Evolutionary conservation across 306 rosid genomes (phyloP).

Genomic region (Inga laurina): DNA sequence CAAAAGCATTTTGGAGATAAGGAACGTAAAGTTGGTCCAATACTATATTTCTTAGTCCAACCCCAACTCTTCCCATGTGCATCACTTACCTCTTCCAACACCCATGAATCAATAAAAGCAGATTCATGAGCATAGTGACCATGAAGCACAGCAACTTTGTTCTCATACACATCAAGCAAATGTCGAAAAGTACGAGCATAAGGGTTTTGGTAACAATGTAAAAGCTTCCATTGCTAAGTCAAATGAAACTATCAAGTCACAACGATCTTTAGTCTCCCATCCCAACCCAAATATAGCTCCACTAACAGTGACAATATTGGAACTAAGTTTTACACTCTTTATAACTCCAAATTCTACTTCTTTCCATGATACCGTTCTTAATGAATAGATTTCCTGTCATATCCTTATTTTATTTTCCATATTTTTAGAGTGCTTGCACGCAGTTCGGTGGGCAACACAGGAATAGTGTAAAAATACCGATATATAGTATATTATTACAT

Average conservation of each 20-base stretch:
- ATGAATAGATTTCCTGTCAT: too few species aligned
- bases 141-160: not conserved
- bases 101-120: not conserved
- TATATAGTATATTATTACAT: too few species aligned
- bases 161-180: not conserved
- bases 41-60: not conserved
- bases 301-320: not conserved
- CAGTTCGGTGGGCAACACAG: too few species aligned
- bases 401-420: too few species aligned
- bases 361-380: too few species aligned
- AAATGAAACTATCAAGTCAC: not conserved
- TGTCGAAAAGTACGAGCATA: not conserved
- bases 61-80: not conserved
- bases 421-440: too few species aligned
- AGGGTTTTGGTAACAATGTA: not conserved
- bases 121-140: too few species aligned
- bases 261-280: not conserved
- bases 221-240: not conserved
- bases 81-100: not conserved
- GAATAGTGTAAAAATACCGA: too few species aligned
- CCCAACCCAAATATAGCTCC: conserved; percentile 1
- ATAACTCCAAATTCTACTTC: not conserved
- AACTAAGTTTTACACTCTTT: not conserved
- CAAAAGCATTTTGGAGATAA: not conserved
- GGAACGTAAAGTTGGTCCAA: not conserved